Evolutionary conservation across 257 asterid genomes (phyloP).

Genomic region (Cinchona pubescens): DNA sequence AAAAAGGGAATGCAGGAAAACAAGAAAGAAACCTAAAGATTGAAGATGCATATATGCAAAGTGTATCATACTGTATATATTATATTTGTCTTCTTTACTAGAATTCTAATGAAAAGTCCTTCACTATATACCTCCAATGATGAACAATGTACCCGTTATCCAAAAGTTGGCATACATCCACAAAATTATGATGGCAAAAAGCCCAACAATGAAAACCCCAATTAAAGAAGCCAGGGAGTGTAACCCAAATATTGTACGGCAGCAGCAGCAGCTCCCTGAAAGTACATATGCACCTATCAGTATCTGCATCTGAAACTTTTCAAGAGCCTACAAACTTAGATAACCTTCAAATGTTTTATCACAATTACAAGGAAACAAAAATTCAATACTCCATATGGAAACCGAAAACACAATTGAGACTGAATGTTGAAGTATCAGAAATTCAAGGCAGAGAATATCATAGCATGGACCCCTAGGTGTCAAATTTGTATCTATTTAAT

Average conservation of each 20-base stretch:
- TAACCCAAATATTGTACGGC: constrained; percentile 94
- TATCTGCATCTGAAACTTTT: background rate
- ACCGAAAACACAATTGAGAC: too few relatives aligned
- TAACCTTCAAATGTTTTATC: background rate
- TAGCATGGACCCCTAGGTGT: background rate
- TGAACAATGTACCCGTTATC: constrained; percentile 87
- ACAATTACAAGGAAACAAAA: background rate
- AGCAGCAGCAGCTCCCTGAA: constrained; percentile 91
- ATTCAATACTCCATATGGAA: background rate
- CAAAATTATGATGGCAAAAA: constrained; percentile 74
- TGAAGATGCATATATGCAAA: background rate
- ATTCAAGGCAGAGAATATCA: background rate
- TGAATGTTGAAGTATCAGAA: too few relatives aligned
- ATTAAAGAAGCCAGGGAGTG: too few relatives aligned
- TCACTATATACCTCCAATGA: constrained; percentile 81
- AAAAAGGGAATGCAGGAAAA: background rate
- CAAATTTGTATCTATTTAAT: background rate
- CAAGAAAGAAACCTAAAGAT: background rate
- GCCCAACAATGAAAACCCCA: constrained; percentile 94
- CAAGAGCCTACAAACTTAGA: background rate
- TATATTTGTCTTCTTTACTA: background rate
- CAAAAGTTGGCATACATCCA: constrained; percentile 99
- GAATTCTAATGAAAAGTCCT: background rate
- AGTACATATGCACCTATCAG: constrained; percentile 32
- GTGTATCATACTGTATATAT: background rate